Conservation (phyloP, 768 basidiomycete species). For the Suillus discolor region DNA sequence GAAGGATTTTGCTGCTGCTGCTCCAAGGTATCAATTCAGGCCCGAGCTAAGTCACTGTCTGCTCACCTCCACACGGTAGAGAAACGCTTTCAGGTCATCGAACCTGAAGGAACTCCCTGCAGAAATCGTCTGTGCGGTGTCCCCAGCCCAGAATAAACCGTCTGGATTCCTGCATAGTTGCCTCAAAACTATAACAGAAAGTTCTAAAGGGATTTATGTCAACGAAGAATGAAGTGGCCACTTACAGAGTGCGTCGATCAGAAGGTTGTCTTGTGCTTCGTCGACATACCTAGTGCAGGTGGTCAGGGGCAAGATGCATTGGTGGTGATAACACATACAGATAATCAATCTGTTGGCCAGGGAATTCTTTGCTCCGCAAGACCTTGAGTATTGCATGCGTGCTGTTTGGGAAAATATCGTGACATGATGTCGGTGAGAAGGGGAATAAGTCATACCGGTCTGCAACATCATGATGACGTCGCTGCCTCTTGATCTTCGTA, state of each 20-base stretch:
- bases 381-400: constrained; percentile 51
- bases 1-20: constrained; percentile 25
- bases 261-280: constrained; percentile 72
- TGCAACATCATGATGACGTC: constrained; percentile 54
- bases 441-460: constrained; percentile 47
- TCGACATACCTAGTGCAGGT: constrained; percentile 59
- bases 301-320: background rate
- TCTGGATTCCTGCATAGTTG: constrained; percentile 63
- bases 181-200: constrained; percentile 50
- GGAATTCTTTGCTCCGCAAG: constrained; percentile 20
- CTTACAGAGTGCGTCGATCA: constrained; percentile 64
- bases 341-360: constrained; percentile 51
- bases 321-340: constrained; percentile 42
- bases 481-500: constrained; percentile 42
- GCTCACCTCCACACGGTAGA: constrained; percentile 63
- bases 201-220: background rate
- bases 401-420: constrained; percentile 31
- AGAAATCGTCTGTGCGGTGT: constrained; percentile 79
- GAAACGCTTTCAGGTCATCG: constrained; percentile 67
- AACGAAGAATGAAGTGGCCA: background rate
- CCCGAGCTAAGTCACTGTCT: background rate
- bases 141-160: constrained; percentile 79
- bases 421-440: background rate
- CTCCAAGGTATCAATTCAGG: background rate
- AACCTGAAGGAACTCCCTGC: constrained; percentile 74